Percentiles rank a stretch among this genome's conserved stretches.
Evolutionary conservation across 441 rosid species (phyloP).

Genomic region (Bocquillonia castaneifolia): DNA sequence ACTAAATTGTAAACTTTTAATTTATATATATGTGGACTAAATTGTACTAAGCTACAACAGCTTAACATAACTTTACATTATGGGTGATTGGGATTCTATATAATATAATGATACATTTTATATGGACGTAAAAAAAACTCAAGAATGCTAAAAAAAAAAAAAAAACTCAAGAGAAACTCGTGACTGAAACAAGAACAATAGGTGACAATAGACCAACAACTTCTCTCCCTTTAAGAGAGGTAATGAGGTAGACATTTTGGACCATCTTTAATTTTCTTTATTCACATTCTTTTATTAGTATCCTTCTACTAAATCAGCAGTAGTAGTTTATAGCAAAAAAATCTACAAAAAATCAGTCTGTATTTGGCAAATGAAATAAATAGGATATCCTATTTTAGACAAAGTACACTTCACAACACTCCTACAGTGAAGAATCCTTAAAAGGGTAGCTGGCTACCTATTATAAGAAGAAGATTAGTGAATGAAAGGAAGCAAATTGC

Average conservation of each 20-base stretch:
- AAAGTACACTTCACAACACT: background rate
- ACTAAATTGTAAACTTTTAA: too few relatives aligned
- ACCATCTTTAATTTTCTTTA: background rate
- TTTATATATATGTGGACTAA: too few relatives aligned
- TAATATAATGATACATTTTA: too few relatives aligned
- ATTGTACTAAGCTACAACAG: too few relatives aligned
- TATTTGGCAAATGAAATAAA: conserved; percentile 23
- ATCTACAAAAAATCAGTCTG: conserved; percentile 8
- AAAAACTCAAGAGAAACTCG: too few relatives aligned
- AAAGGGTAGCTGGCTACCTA: background rate
- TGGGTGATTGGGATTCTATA: too few relatives aligned
- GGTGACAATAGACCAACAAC: too few relatives aligned
- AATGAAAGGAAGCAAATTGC: background rate
- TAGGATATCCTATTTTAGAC: background rate
- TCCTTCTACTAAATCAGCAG: background rate
- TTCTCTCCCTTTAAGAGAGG: too few relatives aligned
- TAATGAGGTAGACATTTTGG: background rate
- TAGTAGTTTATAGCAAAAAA: background rate
- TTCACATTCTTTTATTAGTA: background rate
- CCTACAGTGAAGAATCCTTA: background rate
- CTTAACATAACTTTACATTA: too few relatives aligned
- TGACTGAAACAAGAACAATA: background rate
- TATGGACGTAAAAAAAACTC: too few relatives aligned
- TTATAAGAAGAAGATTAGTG: too few relatives aligned
- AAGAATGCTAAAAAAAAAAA: too few relatives aligned